phyloP scores from a whole-genome alignment of 2,329 filamentous ascomycete genomes.

The Lecanicillium sp. region DNA sequence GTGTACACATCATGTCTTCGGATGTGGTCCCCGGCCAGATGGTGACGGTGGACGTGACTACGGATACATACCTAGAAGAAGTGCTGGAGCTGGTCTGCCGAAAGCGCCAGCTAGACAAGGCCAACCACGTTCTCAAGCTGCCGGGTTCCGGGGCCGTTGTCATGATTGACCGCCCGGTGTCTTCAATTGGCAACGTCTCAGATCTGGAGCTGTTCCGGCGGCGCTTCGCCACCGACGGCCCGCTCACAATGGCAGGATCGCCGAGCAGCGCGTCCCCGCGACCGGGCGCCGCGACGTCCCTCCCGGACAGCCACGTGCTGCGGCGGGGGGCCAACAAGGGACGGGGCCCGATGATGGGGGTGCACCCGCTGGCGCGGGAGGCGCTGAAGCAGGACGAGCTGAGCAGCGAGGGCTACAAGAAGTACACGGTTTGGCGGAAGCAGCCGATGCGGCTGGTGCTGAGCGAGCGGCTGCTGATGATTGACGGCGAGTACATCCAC shows the following conservation, averaged over 20 bases:
- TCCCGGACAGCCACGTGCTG: slow-evolving; percentile 33
- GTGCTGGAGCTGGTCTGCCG: slow-evolving; percentile 73
- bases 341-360: slow-evolving; percentile 51
- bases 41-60: slow-evolving; percentile 69
- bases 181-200: slow-evolving; percentile 67
- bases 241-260: slow-evolving; percentile 60
- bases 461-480: slow-evolving; percentile 69
- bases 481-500: slow-evolving; percentile 82
- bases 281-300: slow-evolving; percentile 36
- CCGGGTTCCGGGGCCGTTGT: slow-evolving; percentile 69
- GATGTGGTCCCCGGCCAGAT: slow-evolving; percentile 68
- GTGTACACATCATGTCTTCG: slow-evolving; percentile 63
- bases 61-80: slow-evolving; percentile 77
- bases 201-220: slow-evolving; percentile 71
- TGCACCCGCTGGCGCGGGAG: slow-evolving; percentile 63
- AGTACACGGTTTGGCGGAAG: slow-evolving; percentile 75
- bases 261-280: slow-evolving; percentile 67
- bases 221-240: slow-evolving; percentile 69
- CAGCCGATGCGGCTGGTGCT: slow-evolving; percentile 76
- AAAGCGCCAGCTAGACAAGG: slow-evolving; percentile 73
- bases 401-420: slow-evolving; percentile 58
- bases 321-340: slow-evolving; percentile 18
- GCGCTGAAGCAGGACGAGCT: slow-evolving; percentile 54
- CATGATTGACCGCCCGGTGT: slow-evolving; percentile 70
- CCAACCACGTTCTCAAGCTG: slow-evolving; percentile 71